Conservation (phyloP, 805 yeast species). For the Monosporozyma yasuniensis region DNA sequence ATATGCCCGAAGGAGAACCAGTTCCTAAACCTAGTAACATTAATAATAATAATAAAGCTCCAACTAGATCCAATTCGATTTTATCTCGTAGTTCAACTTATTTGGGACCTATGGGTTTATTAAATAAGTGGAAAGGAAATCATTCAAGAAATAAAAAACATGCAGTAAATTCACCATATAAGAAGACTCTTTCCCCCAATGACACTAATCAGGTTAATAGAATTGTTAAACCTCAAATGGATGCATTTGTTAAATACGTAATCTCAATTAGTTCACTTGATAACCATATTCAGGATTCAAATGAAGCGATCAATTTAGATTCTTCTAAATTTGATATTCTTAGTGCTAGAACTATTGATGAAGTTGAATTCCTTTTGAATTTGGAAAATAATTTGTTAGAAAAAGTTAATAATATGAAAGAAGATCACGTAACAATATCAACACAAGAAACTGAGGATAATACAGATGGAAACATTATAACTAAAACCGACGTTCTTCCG, state of each 20-base stretch:
- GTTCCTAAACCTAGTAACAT: background rate
- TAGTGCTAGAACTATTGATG: constrained; percentile 64
- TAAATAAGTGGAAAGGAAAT: constrained; percentile 26
- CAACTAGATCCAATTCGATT: background rate
- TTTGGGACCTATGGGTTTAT: constrained; percentile 21
- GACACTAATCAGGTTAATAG: constrained; percentile 14
- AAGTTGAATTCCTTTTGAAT: constrained; percentile 47
- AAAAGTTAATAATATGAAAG: constrained; percentile 1
- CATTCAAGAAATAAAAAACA: constrained; percentile 9
- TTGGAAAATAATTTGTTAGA: constrained; percentile 35
- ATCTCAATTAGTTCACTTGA: constrained; percentile 30
- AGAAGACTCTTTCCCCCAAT: constrained; percentile 3
- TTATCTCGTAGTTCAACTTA: constrained; percentile 2
- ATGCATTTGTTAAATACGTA: constrained; percentile 31
- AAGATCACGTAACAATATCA: background rate
- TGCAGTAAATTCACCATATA: background rate
- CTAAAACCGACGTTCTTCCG: background rate
- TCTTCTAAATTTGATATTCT: constrained; percentile 48
- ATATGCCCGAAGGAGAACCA: constrained; percentile 14
- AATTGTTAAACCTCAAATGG: constrained; percentile 24
- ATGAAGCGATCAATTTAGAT: constrained; percentile 5
- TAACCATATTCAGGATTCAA: constrained; percentile 8
- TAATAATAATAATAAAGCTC: background rate
- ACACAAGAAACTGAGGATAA: background rate
- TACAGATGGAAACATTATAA: background rate